phyloP scores from a whole-genome alignment of 2,329 filamentous ascomycete genomes.

The Fusarium sp. region DNA sequence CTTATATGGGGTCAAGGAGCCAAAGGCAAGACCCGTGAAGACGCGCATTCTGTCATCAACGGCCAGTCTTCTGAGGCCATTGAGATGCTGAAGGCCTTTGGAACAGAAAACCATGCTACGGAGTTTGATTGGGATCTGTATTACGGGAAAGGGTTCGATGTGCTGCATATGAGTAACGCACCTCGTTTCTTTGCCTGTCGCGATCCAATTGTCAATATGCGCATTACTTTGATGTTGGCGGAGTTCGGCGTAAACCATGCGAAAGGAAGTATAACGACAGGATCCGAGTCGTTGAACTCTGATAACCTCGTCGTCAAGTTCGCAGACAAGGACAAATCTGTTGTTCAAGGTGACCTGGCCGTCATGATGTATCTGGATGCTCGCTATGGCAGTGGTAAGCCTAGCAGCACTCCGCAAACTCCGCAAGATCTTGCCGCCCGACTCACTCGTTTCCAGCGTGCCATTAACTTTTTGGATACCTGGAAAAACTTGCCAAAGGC shows the following conservation, averaged over 20 bases:
- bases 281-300: conserved; percentile 13
- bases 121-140: conserved; percentile 79
- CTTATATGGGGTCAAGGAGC: conserved; percentile 95
- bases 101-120: conserved; percentile 81
- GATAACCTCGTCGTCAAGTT: conserved; percentile 58
- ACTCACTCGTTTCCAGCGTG: conserved; percentile 58
- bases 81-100: conserved; percentile 81
- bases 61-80: conserved; percentile 75
- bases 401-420: conserved; percentile 41
- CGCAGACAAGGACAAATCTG: conserved; percentile 67
- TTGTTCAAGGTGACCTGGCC: conserved; percentile 62
- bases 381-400: conserved; percentile 56
- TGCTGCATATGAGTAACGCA: conserved; percentile 73
- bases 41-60: conserved; percentile 75
- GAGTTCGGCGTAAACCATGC: conserved; percentile 62
- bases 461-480: conserved; percentile 52
- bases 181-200: conserved; percentile 64
- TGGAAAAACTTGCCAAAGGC: conserved; percentile 49
- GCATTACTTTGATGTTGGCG: conserved; percentile 63
- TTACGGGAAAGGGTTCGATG: conserved; percentile 88
- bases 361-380: conserved; percentile 73
- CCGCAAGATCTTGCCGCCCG: conserved; percentile 52
- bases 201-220: conserved; percentile 62
- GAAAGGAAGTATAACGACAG: conserved; percentile 56
- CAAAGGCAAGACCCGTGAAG: conserved; percentile 70